A percentile compares a stretch with the other conserved stretches of the same genome.
Evolutionary conservation across 495 filamentous ascomycete genomes (phyloP).

Genomic region (Penicillium antarcticum): DNA sequence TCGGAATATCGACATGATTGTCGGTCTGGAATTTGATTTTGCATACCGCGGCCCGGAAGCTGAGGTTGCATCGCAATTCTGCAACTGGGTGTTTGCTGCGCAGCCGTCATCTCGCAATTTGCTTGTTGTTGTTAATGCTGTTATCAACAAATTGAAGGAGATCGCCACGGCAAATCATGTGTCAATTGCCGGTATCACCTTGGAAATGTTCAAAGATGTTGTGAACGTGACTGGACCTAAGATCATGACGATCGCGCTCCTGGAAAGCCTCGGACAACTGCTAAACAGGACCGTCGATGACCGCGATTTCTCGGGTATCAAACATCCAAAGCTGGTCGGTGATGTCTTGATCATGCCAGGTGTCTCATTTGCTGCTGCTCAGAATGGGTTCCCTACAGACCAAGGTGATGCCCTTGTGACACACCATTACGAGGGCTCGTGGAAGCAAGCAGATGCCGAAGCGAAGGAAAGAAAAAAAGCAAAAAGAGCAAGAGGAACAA

Average conservation of each 20-base stretch:
- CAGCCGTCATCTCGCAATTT: constrained; percentile 30
- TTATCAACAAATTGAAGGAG: constrained; percentile 28
- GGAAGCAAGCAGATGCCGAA: constrained; percentile 23
- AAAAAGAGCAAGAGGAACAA: constrained; percentile 1
- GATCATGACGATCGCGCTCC: constrained; percentile 33
- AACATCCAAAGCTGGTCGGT: constrained; percentile 31
- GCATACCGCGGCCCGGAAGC: constrained; percentile 27
- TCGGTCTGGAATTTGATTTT: constrained; percentile 43
- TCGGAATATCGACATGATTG: constrained; percentile 30
- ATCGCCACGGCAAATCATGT: constrained; percentile 30
- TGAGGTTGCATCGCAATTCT: constrained; percentile 35
- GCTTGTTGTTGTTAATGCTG: constrained; percentile 26
- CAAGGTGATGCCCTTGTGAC: constrained; percentile 27
- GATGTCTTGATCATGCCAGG: constrained; percentile 41
- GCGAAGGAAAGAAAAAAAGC: constrained; percentile 16
- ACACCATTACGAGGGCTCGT: constrained; percentile 34
- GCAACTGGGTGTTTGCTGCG: constrained; percentile 38
- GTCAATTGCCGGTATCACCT: constrained; percentile 20
- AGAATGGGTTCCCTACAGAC: constrained; percentile 25
- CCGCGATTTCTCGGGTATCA: constrained; percentile 25
- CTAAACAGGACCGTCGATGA: constrained; percentile 20
- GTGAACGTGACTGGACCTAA: constrained; percentile 40
- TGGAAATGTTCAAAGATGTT: constrained; percentile 33
- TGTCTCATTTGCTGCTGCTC: constrained; percentile 35
- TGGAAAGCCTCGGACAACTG: constrained; percentile 25